These are phyloP conservation scores for Monosporascus sp. DNA, from an alignment of 2,329 filamentous ascomycete species.

Conservation along the genomic window DNA sequence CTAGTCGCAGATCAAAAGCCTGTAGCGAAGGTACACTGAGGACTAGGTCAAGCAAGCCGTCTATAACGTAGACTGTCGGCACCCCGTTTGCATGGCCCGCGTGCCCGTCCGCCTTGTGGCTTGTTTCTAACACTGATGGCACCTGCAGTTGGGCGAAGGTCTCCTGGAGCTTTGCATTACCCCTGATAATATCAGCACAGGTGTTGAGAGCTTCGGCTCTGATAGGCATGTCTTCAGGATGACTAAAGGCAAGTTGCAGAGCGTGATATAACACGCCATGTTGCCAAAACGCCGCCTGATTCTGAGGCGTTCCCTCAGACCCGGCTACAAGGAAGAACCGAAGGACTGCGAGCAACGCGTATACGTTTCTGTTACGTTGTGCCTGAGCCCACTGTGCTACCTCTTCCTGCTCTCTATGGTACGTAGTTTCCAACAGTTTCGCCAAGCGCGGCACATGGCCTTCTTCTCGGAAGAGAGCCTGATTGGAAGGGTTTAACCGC, in stretches of 20 bases:
- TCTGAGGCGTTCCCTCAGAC: slow-evolving; percentile 73
- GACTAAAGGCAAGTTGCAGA: slow-evolving; percentile 76
- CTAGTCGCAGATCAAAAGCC: slow-evolving; percentile 74
- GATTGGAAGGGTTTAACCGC: slow-evolving; percentile 82
- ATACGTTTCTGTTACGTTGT: slow-evolving; percentile 84
- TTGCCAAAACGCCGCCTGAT: slow-evolving; percentile 82
- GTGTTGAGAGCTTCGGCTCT: slow-evolving; percentile 80
- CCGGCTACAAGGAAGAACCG: slow-evolving; percentile 79
- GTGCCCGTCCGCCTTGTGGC: slow-evolving; percentile 33
- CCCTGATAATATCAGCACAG: slow-evolving; percentile 83
- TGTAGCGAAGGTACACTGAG: slow-evolving; percentile 62
- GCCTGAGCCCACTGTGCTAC: slow-evolving; percentile 69
- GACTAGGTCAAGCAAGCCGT: slow-evolving; percentile 80
- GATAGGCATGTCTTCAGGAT: slow-evolving; percentile 66
- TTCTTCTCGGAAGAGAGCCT: slow-evolving; percentile 88
- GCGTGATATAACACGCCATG: slow-evolving; percentile 74
- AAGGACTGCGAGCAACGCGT: slow-evolving; percentile 81
- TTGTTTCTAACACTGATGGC: slow-evolving; percentile 46
- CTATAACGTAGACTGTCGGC: slow-evolving; percentile 78
- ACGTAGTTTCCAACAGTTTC: slow-evolving; percentile 58
- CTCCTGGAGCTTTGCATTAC: slow-evolving; percentile 76
- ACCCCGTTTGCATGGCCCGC: slow-evolving; percentile 42
- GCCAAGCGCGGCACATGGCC: slow-evolving; percentile 72
- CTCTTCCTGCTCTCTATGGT: slow-evolving; percentile 50
- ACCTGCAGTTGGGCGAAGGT: slow-evolving; percentile 85